Conservation (phyloP, 2,329 filamentous ascomycete species). For the Monilinia vaccinii-corymbosi region DNA sequence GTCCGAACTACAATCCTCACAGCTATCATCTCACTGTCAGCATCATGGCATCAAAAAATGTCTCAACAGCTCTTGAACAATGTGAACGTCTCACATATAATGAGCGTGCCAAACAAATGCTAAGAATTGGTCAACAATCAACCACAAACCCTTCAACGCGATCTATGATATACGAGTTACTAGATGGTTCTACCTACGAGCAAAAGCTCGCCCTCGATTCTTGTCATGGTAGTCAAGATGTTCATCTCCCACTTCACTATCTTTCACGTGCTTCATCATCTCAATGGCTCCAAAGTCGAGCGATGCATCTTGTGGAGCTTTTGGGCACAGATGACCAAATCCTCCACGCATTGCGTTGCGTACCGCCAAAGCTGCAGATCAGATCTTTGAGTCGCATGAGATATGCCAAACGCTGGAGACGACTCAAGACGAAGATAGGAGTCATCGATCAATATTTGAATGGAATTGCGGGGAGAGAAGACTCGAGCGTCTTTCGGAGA, state of each 20-base stretch:
- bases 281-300: background rate
- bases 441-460: background rate
- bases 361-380: background rate
- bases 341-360: background rate
- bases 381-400: background rate
- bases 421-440: background rate
- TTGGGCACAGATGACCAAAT: background rate
- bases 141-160: background rate
- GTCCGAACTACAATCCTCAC: background rate
- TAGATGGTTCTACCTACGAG: background rate
- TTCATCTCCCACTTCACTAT: background rate
- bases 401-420: background rate
- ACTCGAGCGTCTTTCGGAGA: background rate
- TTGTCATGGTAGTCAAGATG: background rate
- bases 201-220: background rate
- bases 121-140: background rate
- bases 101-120: background rate
- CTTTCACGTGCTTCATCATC: background rate
- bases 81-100: background rate
- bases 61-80: background rate
- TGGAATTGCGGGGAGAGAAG: background rate
- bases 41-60: background rate
- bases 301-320: background rate
- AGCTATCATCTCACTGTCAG: background rate
- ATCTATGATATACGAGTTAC: background rate